A percentile compares a stretch with the other conserved stretches of the same genome.
These are phyloP conservation scores for Globisporangium carolinianum DNA, from an alignment of 352 stramenopile species.

Conservation along the genomic window DNA sequence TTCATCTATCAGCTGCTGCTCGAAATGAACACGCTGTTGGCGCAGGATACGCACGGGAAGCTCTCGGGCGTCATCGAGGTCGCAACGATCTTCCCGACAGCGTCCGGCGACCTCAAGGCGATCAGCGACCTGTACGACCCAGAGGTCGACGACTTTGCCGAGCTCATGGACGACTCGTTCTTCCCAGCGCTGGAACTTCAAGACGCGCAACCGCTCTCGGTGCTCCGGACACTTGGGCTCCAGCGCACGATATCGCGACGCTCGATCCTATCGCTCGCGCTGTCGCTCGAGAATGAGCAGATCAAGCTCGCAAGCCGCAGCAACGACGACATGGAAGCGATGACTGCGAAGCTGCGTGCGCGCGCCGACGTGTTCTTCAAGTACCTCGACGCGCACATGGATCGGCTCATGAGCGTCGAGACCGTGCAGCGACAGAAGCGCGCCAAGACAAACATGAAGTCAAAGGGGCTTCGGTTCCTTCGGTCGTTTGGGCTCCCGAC, in stretches of 20 bases:
- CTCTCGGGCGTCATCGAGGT: slow-evolving; percentile 36
- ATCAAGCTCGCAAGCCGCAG: slow-evolving; percentile 17
- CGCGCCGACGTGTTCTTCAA: slow-evolving; percentile 51
- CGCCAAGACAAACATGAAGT: slow-evolving; percentile 35
- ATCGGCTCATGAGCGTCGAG: slow-evolving; percentile 31
- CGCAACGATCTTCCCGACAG: slow-evolving; percentile 51
- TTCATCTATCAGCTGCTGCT: slow-evolving; percentile 39
- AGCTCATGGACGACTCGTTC: slow-evolving; percentile 64
- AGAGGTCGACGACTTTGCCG: slow-evolving; percentile 59
- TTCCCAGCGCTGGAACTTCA: slow-evolving; percentile 59
- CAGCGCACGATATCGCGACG: slow-evolving; percentile 54
- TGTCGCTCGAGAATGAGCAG: slow-evolving; percentile 55
- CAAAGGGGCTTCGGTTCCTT: slow-evolving; percentile 47
- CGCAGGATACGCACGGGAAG: slow-evolving; percentile 31
- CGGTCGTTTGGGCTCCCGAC: slow-evolving; percentile 26
- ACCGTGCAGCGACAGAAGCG: slow-evolving; percentile 19
- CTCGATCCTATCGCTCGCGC: slow-evolving; percentile 52
- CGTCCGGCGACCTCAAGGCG: slow-evolving; percentile 39
- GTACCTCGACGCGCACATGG: slow-evolving; percentile 58
- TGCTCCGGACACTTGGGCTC: slow-evolving; percentile 55
- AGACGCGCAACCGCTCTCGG: slow-evolving; percentile 39
- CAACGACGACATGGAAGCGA: slow-evolving; percentile 10
- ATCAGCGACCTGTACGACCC: slow-evolving; percentile 68
- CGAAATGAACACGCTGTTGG: slow-evolving; percentile 31
- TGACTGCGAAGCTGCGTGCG: slow-evolving; percentile 19